phyloP scores from a whole-genome alignment of 2,329 filamentous ascomycete genomes.

The Scedosporium dehoogii region DNA sequence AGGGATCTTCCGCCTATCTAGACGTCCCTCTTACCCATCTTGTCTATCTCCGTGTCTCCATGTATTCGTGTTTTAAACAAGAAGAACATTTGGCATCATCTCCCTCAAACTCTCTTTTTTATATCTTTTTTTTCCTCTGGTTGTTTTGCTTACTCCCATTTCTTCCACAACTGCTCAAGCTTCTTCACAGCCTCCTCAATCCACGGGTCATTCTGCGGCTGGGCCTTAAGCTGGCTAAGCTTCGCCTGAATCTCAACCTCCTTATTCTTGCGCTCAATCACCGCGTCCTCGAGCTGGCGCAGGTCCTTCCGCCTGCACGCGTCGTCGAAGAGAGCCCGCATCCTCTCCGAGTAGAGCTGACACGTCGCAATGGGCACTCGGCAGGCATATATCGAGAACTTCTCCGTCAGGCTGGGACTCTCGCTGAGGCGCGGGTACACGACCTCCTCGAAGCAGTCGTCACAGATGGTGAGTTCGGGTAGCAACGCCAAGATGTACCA shows the following conservation, averaged over 20 bases:
- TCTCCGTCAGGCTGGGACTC: slow-evolving; percentile 45
- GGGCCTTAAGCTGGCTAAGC: slow-evolving; percentile 30
- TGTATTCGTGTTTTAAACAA: not conserved
- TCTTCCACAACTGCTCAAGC: slow-evolving; percentile 46
- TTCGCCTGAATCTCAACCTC: slow-evolving; percentile 50
- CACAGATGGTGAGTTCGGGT: slow-evolving; percentile 73
- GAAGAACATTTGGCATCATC: not conserved
- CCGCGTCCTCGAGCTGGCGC: slow-evolving; percentile 46
- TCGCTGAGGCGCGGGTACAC: slow-evolving; percentile 58
- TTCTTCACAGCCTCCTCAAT: slow-evolving; percentile 33
- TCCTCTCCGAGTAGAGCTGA: slow-evolving; percentile 70
- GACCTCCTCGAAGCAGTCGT: slow-evolving; percentile 74
- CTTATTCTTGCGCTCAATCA: slow-evolving; percentile 48
- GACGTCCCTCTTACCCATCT: not conserved
- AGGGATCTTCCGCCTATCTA: not conserved
- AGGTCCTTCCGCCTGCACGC: slow-evolving; percentile 58
- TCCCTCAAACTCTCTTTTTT: not conserved
- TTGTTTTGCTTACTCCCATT: slow-evolving; percentile 40
- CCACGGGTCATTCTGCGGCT: slow-evolving; percentile 23
- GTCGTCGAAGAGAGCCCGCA: slow-evolving; percentile 62
- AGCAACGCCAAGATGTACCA: slow-evolving; percentile 75
- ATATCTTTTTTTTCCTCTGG: not conserved
- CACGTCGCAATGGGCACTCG: slow-evolving; percentile 50
- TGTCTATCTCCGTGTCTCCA: not conserved
- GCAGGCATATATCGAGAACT: slow-evolving; percentile 54